A percentile compares a stretch with the other conserved stretches of the same genome.
Conservation (phyloP, 139 green algal genomes). For the Closterium sp. region DNA sequence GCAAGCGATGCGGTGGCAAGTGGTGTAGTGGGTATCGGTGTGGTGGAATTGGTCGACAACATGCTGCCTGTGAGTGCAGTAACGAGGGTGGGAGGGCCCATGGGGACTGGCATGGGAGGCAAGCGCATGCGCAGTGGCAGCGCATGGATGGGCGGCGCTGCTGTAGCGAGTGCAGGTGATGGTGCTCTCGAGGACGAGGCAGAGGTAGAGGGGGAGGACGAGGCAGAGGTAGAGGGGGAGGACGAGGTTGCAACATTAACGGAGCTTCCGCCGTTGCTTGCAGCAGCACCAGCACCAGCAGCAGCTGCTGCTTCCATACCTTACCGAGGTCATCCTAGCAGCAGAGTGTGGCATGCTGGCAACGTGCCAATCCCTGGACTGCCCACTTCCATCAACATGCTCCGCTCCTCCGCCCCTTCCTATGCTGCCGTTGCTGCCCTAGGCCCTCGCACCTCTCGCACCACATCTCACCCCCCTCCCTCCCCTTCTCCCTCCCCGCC, state of each 20-base stretch:
- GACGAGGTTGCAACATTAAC: background rate
- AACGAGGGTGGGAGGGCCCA: background rate
- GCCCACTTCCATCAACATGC: background rate
- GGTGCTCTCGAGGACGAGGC: background rate
- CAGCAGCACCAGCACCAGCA: background rate
- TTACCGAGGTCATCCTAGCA: background rate
- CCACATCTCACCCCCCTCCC: background rate
- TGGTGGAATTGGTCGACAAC: background rate
- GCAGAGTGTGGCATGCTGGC: background rate
- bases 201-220: background rate
- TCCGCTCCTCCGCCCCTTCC: background rate
- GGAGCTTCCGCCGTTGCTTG: background rate
- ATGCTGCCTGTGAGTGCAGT: background rate
- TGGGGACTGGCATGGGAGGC: background rate
- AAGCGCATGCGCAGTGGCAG: background rate
- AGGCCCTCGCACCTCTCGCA: background rate
- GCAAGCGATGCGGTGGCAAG: background rate
- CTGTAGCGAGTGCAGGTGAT: background rate
- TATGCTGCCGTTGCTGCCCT: background rate
- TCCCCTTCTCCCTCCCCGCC: background rate
- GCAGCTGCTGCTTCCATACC: background rate
- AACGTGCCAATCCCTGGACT: background rate
- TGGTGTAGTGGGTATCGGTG: background rate
- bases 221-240: background rate
- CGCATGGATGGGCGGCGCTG: background rate